Evolutionary conservation across 768 basidiomycete genomes (phyloP), one percentile per base, ranked within the genome.

Genomic region (Atractiella rhizophila): DNA sequence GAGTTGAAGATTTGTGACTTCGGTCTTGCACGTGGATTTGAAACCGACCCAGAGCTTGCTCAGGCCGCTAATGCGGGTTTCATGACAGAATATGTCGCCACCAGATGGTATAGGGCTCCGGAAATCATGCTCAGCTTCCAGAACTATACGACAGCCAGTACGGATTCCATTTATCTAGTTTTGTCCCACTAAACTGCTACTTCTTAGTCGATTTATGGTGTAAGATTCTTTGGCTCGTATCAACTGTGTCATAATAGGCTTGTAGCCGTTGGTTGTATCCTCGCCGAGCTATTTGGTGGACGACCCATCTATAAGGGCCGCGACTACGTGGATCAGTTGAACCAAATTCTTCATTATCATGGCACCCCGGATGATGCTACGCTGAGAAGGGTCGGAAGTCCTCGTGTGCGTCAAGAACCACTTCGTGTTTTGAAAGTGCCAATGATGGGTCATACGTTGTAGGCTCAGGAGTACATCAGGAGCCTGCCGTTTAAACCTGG

Each of bases 21-120:
- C 57, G 91, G 91, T 33, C 70, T 98, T 28, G 88, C 91, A 23
- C 35, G 57, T 35, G 50, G 54, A 26, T 51, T 55, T 41, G 52
- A 52, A 33, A 43, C 44, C 26, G 54, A 54, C 28, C 40, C 43
- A 54, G 48, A 57, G n/a, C n/a, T n/a, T n/a, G n/a, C n/a, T n/a
- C n/a, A n/a, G 51, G 40, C 57, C 42, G 57, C 56, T 39, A 56
- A 57, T 33, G 59, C 62, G 34, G 88, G 88, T 0, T 94, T 96
- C 62, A 94, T 96, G 88, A 96, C 91, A 0, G 91, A 96, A 62
- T 96, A 88, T 58, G 61, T 96, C 25, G 88, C 88, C n/a, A 98
- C 88, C 7, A 68, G 88, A 42, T 96, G 88, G 88, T 98, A 98
- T 58, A 68, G 88, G 27, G 88, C 88, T 18, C 88, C 91, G 0